Base-by-base conservation (phyloP, 495 filamentous ascomycete genomes). In the Stereocaulon alpinum region DNA sequence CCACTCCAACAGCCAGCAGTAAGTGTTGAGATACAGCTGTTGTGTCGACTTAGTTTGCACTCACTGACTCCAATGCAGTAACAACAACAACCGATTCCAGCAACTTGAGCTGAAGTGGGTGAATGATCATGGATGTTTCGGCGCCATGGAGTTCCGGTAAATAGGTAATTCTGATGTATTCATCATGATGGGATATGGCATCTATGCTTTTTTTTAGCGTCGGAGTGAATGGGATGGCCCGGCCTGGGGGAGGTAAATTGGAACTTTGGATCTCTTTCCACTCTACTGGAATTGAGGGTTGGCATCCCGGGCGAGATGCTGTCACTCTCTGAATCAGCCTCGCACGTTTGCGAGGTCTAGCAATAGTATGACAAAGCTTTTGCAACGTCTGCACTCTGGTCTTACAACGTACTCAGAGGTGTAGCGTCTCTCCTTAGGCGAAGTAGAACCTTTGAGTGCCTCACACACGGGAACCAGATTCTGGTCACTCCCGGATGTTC, bases 1-100 rank as follows among this genome's bases (percentile, higher is more conserved):
- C 70, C 94, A 99, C 73, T 86, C 90, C 32, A 95, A 90, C 77
- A 97, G 90, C 70, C 91, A 97, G 72, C 91, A 90, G 88, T 95
- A 75, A 72, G 87, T 80, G 32, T 61, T 18, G 24, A 27, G 17
- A 32, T 30, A 37, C 34, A 17, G 40, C 40, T 34, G 45, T 43
- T 53, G 12, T 6, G 17, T n/a, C 17, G 17, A n/a, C 34, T 29
- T 56, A 41, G 15, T 52, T 52, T 2, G 40, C 53, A 44, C 10
- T 59, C 60, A 34, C 49, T 60, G 47, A 60, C 67, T 72, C 57
- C 63, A 9, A 52, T 56, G 9, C 18, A 54, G 65, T 15, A 37
- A 55, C 52, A 43, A 29, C 18, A 41, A 24, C 51, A 53, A 57
- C 55, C 94, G 89, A 67, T 94, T 89, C 69, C 94, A 99, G 74